A percentile compares a stretch with the other conserved stretches of the same genome.
phyloP scores from a whole-genome alignment of 306 rosid species.

The peach (Prunus persica) region Prunus_persica_NCBIv2 NC_034014.1:29579001-29579500 shows the following conservation, averaged over 20 bases:
- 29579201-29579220: neutral
- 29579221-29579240: neutral
- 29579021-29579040: conserved; percentile 3
- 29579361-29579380: rapidly evolving
- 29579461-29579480: no score
- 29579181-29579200: neutral
- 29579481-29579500: no score
- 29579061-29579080: neutral
- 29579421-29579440: no score
- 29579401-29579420: no score
- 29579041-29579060: no score
- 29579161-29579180: neutral
- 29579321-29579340: neutral
- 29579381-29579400: rapidly evolving
- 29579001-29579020: conserved; percentile 14
- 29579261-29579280: neutral
- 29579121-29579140: neutral
- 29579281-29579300: no score
- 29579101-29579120: conserved; percentile 1
- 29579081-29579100: conserved; percentile 17
- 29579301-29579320: no score
- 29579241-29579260: neutral
- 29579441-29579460: no score
- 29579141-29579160: conserved; percentile 20
- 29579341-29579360: rapidly evolving